These are phyloP conservation scores for Phytophthora multivora DNA, from an alignment of 352 stramenopile species.

Conservation along the genomic window DNA sequence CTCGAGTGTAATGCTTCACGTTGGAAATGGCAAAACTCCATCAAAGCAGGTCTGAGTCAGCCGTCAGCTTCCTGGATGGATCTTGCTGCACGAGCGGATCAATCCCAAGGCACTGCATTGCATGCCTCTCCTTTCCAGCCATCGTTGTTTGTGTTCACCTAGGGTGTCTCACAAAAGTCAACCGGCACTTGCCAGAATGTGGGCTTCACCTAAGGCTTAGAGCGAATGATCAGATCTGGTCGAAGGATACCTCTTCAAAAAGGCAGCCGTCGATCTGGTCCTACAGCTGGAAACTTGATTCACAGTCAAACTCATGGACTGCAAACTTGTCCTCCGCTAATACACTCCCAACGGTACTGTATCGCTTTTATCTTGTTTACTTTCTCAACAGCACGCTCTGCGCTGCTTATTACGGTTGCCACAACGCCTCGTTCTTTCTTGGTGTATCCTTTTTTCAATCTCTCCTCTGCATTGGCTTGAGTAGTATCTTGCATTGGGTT, in stretches of 20 bases:
- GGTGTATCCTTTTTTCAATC: not conserved
- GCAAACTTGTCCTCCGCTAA: not conserved
- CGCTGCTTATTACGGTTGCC: not conserved
- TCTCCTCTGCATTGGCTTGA: conserved; percentile 6
- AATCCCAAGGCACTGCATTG: not conserved
- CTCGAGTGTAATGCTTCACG: conserved; percentile 13
- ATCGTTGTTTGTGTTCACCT: not conserved
- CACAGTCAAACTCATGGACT: not conserved
- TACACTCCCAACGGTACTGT: not conserved
- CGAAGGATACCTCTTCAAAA: conserved; percentile 7
- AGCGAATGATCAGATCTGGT: conserved; percentile 12
- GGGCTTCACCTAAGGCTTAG: not conserved
- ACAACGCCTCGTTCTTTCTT: conserved; percentile 2
- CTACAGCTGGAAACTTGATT: not conserved
- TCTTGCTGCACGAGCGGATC: conserved; percentile 9
- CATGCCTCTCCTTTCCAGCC: not conserved
- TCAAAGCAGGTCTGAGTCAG: conserved; percentile 2
- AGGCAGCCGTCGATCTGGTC: conserved; percentile 17
- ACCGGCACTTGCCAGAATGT: not conserved
- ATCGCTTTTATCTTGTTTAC: conserved; percentile 17
- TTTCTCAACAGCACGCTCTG: conserved; percentile 10
- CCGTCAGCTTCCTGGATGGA: not conserved
- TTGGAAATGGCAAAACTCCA: conserved; percentile 11
- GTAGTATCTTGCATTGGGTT: conserved; percentile 2
- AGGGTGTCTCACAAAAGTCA: conserved; percentile 4